Percentiles rank a stretch among this genome's conserved stretches.
phyloP scores from a whole-genome alignment of 148 eudicot species.

The Amaranthus cruentus region DNA sequence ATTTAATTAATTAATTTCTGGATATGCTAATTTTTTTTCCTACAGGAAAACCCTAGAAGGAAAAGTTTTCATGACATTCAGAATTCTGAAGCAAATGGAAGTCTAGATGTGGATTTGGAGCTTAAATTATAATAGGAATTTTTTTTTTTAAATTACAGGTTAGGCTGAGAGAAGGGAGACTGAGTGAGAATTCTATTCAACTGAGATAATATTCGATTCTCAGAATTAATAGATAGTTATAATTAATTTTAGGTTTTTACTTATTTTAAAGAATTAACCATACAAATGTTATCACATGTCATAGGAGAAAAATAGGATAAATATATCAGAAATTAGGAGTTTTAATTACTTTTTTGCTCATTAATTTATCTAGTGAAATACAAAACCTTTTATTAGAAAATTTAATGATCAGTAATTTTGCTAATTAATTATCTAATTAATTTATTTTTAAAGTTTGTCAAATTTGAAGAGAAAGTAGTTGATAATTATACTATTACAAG shows the following conservation, averaged over 20 bases:
- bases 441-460: not conserved
- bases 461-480: not conserved
- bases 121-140: slow-evolving; percentile 14
- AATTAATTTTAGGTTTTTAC: not conserved
- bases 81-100: slow-evolving; percentile 6
- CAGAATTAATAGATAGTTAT: not conserved
- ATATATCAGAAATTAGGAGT: no score
- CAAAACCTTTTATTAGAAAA: no score
- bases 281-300: not conserved
- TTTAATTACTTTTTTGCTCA: no score
- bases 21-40: not conserved
- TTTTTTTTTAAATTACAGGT: not conserved
- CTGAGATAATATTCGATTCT: no score
- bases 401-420: no score
- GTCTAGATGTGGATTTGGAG: slow-evolving; percentile 31
- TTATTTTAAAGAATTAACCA: not conserved
- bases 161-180: not conserved
- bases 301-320: not conserved
- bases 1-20: not conserved
- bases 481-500: not conserved
- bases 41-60: slow-evolving; percentile 21
- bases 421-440: no score
- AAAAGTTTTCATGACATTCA: not conserved
- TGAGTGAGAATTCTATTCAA: no score
- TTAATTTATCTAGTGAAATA: no score